phyloP scores from a whole-genome alignment of 2,329 filamentous ascomycete genomes.

The Pseudogymnoascus sp. region DNA sequence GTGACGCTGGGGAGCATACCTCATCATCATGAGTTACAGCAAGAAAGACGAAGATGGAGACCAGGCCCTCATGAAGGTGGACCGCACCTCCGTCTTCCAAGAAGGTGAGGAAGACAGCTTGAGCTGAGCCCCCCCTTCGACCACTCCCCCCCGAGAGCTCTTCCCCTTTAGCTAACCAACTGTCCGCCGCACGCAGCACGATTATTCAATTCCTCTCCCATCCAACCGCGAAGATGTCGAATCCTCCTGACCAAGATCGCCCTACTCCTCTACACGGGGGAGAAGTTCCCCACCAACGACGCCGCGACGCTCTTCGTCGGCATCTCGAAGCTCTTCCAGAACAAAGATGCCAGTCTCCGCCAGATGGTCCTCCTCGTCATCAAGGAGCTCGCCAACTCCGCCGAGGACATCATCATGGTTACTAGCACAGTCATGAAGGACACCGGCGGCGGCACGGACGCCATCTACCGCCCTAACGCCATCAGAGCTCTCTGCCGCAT shows the following conservation, averaged over 20 bases:
- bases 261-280: slow-evolving; percentile 90
- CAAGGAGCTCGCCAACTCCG: slow-evolving; percentile 92
- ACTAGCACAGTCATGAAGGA: slow-evolving; percentile 99
- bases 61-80: slow-evolving; percentile 88
- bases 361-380: slow-evolving; percentile 99
- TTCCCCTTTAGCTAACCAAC: slow-evolving; percentile 30
- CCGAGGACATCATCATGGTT: slow-evolving; percentile 99
- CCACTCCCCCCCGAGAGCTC: slow-evolving; percentile 17
- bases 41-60: slow-evolving; percentile 99
- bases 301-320: slow-evolving; percentile 98
- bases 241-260: slow-evolving; percentile 96
- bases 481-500: slow-evolving; percentile 93
- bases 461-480: slow-evolving; percentile 89
- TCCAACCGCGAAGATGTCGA: slow-evolving; percentile 94
- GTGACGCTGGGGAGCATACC: slow-evolving; percentile 31
- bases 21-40: slow-evolving; percentile 76
- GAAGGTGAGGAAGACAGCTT: slow-evolving; percentile 59
- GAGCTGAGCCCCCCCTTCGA: slow-evolving; percentile 19
- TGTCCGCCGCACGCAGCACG: slow-evolving; percentile 57
- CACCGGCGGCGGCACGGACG: slow-evolving; percentile 88
- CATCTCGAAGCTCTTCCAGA: slow-evolving; percentile 98
- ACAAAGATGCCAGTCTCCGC: slow-evolving; percentile 94
- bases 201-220: slow-evolving; percentile 94
- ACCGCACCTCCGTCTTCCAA: slow-evolving; percentile 96
- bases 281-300: slow-evolving; percentile 95